These are phyloP conservation scores for Crithidia sp. DNA, from an alignment of 208 protist genomes.

Conservation along the genomic window DNA sequence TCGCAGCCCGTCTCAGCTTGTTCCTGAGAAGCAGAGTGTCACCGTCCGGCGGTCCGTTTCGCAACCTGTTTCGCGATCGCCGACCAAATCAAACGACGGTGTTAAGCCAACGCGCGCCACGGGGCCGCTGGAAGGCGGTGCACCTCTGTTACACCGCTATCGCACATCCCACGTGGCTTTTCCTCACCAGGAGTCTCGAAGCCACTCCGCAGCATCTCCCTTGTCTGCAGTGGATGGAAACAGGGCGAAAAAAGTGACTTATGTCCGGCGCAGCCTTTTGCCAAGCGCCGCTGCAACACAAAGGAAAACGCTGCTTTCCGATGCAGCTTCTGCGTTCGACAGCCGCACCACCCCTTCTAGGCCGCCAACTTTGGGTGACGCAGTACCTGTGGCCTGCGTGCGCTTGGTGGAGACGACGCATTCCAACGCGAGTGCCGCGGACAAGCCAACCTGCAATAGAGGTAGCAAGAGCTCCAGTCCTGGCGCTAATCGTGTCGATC, in stretches of 20 bases:
- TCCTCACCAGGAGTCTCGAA: not conserved
- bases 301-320: too few relatives aligned
- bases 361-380: not conserved
- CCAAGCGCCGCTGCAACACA: not conserved
- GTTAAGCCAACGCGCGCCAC: too few relatives aligned
- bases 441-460: not conserved
- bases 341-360: not conserved
- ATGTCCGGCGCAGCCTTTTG: not conserved
- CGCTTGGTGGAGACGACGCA: not conserved
- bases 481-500: too few relatives aligned
- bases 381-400: slow-evolving; percentile 3
- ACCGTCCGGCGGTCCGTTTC: slow-evolving; percentile 4
- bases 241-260: not conserved
- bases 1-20: slow-evolving; percentile 17
- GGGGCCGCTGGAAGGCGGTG: not conserved
- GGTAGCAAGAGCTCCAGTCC: not conserved
- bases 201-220: not conserved
- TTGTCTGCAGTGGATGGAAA: not conserved
- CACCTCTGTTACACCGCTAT: slow-evolving; percentile 46
- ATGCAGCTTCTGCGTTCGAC: too few relatives aligned
- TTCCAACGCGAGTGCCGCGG: too few relatives aligned
- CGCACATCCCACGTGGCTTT: slow-evolving; percentile 25
- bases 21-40: not conserved
- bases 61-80: slow-evolving; percentile 6
- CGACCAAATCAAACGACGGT: not conserved